Percentiles rank a stretch among this genome's conserved stretches.
Conservation (phyloP, 345 rosid species). For the Clarkia xantiana region DNA sequence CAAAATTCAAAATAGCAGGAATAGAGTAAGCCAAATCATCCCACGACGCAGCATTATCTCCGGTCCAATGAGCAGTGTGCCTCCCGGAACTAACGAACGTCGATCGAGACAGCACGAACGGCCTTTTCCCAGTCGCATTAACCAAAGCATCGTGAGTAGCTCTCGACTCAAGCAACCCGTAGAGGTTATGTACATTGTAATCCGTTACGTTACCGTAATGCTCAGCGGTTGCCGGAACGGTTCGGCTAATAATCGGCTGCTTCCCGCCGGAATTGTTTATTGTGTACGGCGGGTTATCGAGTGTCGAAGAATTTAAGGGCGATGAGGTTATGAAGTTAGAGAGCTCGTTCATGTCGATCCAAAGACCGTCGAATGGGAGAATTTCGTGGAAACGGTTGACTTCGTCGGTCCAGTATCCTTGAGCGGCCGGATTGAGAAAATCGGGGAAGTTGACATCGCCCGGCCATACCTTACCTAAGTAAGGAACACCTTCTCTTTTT, state of each 20-base stretch:
- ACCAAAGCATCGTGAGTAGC: constrained; percentile 43
- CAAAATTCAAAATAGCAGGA: constrained; percentile 49
- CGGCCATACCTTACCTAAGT: constrained; percentile 62
- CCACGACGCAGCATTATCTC: constrained; percentile 59
- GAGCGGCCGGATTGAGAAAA: constrained; percentile 35
- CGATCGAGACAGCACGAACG: constrained; percentile 58
- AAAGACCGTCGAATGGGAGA: constrained; percentile 50
- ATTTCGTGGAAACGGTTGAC: constrained; percentile 32
- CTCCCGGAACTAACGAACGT: constrained; percentile 65
- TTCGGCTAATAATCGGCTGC: constrained; percentile 21
- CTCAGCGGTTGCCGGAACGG: constrained; percentile 38
- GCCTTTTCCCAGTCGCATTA: constrained; percentile 35
- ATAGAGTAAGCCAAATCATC: constrained; percentile 47
- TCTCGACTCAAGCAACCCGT: constrained; percentile 49
- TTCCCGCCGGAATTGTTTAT: constrained; percentile 37
- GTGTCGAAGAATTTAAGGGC: constrained; percentile 21
- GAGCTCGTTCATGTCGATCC: constrained; percentile 77
- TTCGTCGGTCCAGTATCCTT: constrained; percentile 41
- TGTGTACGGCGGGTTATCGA: constrained; percentile 58
- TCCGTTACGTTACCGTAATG: constrained; percentile 47
- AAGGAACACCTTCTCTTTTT: constrained; percentile 39
- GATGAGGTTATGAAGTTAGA: constrained; percentile 46
- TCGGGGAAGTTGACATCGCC: constrained; percentile 59
- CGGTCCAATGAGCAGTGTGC: constrained; percentile 78
- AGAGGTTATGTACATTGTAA: constrained; percentile 56